A percentile compares a stretch with the other conserved stretches of the same genome.
Evolutionary conservation across 352 stramenopile genomes (phyloP).

Genomic region (Pythium rhizo-oryzae): DNA sequence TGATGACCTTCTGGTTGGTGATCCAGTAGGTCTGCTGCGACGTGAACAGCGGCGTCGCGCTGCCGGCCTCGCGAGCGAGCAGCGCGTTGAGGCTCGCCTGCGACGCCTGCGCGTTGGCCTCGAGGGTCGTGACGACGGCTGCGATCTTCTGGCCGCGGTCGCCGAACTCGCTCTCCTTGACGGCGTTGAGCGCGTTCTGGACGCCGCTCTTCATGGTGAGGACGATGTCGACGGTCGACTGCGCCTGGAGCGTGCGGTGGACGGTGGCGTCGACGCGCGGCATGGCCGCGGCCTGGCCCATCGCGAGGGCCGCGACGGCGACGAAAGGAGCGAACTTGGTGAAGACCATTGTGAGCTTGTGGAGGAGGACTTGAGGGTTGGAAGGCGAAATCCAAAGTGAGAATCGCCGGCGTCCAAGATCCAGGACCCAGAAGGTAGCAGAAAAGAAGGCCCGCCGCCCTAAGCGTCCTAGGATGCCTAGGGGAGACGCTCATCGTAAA

Average conservation of each 20-base stretch:
- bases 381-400: too few species aligned
- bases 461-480: too few species aligned
- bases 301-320: too few species aligned
- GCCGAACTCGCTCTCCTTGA: slow-evolving; percentile 22
- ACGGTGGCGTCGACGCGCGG: slow-evolving; percentile 29
- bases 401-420: too few species aligned
- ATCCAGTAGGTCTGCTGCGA: slow-evolving; percentile 30
- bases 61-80: neutral
- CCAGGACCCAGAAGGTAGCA: too few species aligned
- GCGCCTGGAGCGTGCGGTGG: slow-evolving; percentile 30
- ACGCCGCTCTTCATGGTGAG: slow-evolving; percentile 31
- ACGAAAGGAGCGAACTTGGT: too few species aligned
- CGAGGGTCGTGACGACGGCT: slow-evolving; percentile 7
- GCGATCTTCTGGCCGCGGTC: slow-evolving; percentile 23
- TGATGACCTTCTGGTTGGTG: slow-evolving; percentile 31
- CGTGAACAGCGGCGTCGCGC: neutral
- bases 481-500: too few species aligned
- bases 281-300: too few species aligned
- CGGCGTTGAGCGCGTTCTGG: slow-evolving; percentile 9
- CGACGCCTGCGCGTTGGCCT: neutral
- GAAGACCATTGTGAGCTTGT: too few species aligned
- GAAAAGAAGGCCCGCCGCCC: too few species aligned
- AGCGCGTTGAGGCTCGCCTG: neutral
- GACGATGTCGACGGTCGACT: slow-evolving; percentile 39
- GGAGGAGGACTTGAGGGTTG: too few species aligned